Percentiles rank a stretch among this genome's conserved stretches.
These are phyloP conservation scores for Collybia sordida DNA, from an alignment of 768 basidiomycete species.

Conservation along the genomic window DNA sequence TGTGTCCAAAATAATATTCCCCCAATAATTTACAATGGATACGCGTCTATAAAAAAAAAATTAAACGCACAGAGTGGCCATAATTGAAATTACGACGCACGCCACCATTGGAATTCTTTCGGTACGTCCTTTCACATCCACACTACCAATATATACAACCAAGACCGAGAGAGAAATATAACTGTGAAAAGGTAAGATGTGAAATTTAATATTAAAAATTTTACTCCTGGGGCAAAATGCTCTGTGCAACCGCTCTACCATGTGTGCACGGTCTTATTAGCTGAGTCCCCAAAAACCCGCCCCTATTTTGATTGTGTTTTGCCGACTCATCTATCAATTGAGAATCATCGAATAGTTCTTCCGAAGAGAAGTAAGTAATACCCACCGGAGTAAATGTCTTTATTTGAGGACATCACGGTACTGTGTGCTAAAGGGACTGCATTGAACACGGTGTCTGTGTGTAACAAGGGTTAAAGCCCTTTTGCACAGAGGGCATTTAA, in stretches of 20 bases:
- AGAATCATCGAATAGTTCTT: too few species aligned
- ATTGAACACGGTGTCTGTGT: conserved; percentile 8
- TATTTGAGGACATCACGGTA: not conserved
- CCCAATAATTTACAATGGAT: conserved; percentile 49
- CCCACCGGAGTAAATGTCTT: too few species aligned
- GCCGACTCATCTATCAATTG: too few species aligned
- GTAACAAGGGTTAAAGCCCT: conserved; percentile 10
- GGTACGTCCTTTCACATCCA: conserved; percentile 18
- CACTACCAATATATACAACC: conserved; percentile 39
- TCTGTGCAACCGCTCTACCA: too few species aligned
- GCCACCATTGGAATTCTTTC: conserved; percentile 50
- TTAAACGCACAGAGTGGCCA: conserved; percentile 4
- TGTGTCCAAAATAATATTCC: conserved; percentile 44
- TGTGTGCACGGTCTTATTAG: too few species aligned
- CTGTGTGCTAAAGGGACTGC: conserved; percentile 7
- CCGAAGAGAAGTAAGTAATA: too few species aligned
- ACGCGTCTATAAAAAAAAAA: conserved; percentile 38
- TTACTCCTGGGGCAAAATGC: conserved; percentile 9
- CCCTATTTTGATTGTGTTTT: too few species aligned
- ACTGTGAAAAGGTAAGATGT: conserved; percentile 19
- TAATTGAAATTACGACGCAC: conserved; percentile 28
- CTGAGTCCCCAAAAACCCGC: too few species aligned
- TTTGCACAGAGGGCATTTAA: conserved; percentile 8
- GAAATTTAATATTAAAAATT: not conserved
- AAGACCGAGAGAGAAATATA: conserved; percentile 49